These are phyloP conservation scores for Podaxis sp. DNA, from an alignment of 768 basidiomycete species.

Conservation along the genomic window DNA sequence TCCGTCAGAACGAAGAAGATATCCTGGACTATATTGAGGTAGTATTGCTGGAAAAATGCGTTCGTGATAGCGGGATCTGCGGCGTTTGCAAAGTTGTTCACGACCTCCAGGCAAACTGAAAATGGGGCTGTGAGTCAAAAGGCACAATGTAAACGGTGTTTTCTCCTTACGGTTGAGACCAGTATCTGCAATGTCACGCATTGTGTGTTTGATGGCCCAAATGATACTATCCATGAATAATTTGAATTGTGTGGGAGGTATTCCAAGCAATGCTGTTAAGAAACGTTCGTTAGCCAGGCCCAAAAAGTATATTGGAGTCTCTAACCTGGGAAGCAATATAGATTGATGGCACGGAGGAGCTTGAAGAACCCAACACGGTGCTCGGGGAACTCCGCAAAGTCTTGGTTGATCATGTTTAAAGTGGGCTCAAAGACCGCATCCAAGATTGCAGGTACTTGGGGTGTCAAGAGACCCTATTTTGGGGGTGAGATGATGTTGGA, in stretches of 20 bases:
- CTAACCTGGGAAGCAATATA: slow-evolving; percentile 91
- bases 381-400: slow-evolving; percentile 98
- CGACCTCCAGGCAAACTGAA: slow-evolving; percentile 86
- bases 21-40: slow-evolving; percentile 90
- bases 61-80: slow-evolving; percentile 79
- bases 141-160: neutral
- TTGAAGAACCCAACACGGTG: slow-evolving; percentile 98
- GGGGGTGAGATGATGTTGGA: slow-evolving; percentile 14
- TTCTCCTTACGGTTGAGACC: slow-evolving; percentile 65
- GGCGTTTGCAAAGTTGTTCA: slow-evolving; percentile 86
- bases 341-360: slow-evolving; percentile 87
- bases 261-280: slow-evolving; percentile 67
- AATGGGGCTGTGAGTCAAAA: slow-evolving; percentile 9
- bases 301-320: slow-evolving; percentile 18
- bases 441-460: slow-evolving; percentile 91
- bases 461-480: slow-evolving; percentile 74
- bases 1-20: slow-evolving; percentile 98
- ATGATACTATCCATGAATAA: slow-evolving; percentile 97
- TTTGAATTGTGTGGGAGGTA: slow-evolving; percentile 94
- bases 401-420: slow-evolving; percentile 98
- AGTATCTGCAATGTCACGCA: slow-evolving; percentile 96
- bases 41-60: slow-evolving; percentile 96
- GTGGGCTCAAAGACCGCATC: slow-evolving; percentile 98
- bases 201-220: slow-evolving; percentile 99
- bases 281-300: slow-evolving; percentile 12